A percentile compares a stretch with the other conserved stretches of the same genome.
These are phyloP conservation scores for Verticillium nubilum DNA, from an alignment of 2,329 filamentous ascomycete genomes.

Conservation along the genomic window DNA sequence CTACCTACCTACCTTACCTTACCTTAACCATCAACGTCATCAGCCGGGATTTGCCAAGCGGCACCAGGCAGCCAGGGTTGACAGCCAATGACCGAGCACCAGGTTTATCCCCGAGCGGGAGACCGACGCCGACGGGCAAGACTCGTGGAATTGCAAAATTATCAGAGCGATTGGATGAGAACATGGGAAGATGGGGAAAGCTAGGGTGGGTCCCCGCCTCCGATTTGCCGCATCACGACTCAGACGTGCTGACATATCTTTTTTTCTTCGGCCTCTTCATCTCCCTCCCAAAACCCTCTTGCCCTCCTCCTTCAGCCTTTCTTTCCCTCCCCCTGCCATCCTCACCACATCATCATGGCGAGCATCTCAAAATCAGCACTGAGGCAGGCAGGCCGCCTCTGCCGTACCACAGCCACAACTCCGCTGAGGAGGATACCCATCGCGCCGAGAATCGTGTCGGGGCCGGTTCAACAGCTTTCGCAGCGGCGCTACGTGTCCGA, in stretches of 20 bases:
- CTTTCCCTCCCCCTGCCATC: slow-evolving; percentile 13
- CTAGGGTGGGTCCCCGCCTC: neutral
- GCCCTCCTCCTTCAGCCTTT: slow-evolving; percentile 11
- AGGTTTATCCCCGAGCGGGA: slow-evolving; percentile 29
- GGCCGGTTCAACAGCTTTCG: slow-evolving; percentile 17
- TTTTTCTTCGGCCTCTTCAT: neutral
- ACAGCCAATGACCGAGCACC: slow-evolving; percentile 23
- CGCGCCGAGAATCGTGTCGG: slow-evolving; percentile 25
- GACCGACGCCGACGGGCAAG: slow-evolving; percentile 20
- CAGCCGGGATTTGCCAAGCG: neutral
- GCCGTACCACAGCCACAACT: slow-evolving; percentile 32
- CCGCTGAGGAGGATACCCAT: slow-evolving; percentile 26
- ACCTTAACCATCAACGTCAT: neutral
- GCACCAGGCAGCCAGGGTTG: slow-evolving; percentile 6
- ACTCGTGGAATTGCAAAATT: neutral
- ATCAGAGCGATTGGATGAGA: neutral
- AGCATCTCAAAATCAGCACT: slow-evolving; percentile 62
- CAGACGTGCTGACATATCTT: neutral
- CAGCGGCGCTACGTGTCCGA: slow-evolving; percentile 74
- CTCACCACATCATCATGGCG: slow-evolving; percentile 43
- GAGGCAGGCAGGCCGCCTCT: slow-evolving; percentile 66
- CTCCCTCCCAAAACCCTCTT: slow-evolving; percentile 15
- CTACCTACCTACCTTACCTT: too few species aligned
- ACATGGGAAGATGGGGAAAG: neutral
- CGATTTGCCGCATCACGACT: neutral